phyloP scores from a whole-genome alignment of 1,284 basidiomycete genomes.

The Malassezia caprae region DNA sequence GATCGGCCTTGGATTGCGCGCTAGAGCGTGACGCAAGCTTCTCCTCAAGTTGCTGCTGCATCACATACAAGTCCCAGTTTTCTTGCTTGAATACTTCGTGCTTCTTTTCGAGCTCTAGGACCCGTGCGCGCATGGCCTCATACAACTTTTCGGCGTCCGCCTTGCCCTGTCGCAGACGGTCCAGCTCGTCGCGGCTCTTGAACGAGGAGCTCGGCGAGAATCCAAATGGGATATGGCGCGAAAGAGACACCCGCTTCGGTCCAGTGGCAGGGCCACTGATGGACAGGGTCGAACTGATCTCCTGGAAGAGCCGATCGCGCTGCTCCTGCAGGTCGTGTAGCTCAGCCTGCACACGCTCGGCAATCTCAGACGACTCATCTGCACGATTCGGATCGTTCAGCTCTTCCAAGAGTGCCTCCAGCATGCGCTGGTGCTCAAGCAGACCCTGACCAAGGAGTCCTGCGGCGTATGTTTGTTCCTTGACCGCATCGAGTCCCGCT shows the following conservation, averaged over 20 bases:
- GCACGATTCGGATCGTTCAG: conserved; percentile 6
- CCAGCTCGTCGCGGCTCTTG: conserved; percentile 3
- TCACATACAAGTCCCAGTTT: conserved; percentile 95
- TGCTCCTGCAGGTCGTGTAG: conserved; percentile 14
- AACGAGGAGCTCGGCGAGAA: conserved; percentile 3
- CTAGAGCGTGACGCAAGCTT: conserved; percentile 62
- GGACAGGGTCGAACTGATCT: not conserved
- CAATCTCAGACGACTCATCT: conserved; percentile 3
- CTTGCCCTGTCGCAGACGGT: conserved; percentile 9
- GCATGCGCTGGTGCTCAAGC: conserved; percentile 29
- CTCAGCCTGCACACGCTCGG: conserved; percentile 12
- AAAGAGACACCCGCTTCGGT: not conserved
- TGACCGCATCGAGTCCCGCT: conserved; percentile 12
- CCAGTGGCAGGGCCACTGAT: not conserved
- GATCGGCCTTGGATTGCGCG: conserved; percentile 62
- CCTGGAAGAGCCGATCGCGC: conserved; percentile 9
- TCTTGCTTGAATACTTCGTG: conserved; percentile 78
- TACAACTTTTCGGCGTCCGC: conserved; percentile 8
- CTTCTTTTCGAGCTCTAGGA: conserved; percentile 49
- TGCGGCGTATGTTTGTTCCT: conserved; percentile 26
- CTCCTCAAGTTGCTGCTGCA: conserved; percentile 71
- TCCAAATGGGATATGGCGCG: not conserved
- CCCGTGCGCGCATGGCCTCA: conserved; percentile 8
- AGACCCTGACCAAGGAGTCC: conserved; percentile 38
- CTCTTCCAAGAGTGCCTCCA: conserved; percentile 37